Evolutionary conservation across 2,329 filamentous ascomycete species (phyloP), one percentile per base, ranked within the genome.

Genomic region (Colletotrichum agaves): DNA sequence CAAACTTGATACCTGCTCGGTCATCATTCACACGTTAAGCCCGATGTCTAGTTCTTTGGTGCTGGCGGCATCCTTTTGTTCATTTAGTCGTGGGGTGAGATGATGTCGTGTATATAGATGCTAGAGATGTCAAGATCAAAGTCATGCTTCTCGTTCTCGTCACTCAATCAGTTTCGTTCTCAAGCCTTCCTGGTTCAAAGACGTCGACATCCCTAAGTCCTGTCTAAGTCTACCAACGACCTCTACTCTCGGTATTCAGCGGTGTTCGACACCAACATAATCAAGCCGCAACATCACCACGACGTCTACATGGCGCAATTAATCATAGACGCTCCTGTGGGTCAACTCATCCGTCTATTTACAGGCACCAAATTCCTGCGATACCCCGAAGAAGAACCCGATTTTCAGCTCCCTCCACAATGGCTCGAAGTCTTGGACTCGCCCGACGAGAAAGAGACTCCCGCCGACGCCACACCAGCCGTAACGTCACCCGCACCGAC

Each of bases 341-440:
- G 88, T 71, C 87, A 90, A 71, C 71, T 89, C 55, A 81, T 90
- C 70, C 83, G 88, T 71, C 85, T 80, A 71, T 56, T 84, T 61
- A 87, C 87, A 3, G 76, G 77, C 35, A 88, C 87, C 73, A 81
- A 77, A 46, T 73, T 85, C 47, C 78, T 90, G 12, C 81, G 83
- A 65, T 90, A 90, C 67, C 87, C 87, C 15, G 88, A 90, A 78
- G 88, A 91, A 70, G 79, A 78, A 67, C 71, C 83, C 21, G 86
- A 79, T 71, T 91, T 89, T 71, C 73, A 83, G 64, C 78, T 85
- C 4, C 88, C 87, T 3, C 74, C 76, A 21, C 65, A 75, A 1
- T 81, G 79, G 78, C 63, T 77, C 35, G 70, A 72, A n/a, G 72
- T 81, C 43, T 52, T 80, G 33, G 75, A 79, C 70, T 76, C 61